phyloP scores from a whole-genome alignment of 345 rosid genomes.

The Viola odorata region DNA sequence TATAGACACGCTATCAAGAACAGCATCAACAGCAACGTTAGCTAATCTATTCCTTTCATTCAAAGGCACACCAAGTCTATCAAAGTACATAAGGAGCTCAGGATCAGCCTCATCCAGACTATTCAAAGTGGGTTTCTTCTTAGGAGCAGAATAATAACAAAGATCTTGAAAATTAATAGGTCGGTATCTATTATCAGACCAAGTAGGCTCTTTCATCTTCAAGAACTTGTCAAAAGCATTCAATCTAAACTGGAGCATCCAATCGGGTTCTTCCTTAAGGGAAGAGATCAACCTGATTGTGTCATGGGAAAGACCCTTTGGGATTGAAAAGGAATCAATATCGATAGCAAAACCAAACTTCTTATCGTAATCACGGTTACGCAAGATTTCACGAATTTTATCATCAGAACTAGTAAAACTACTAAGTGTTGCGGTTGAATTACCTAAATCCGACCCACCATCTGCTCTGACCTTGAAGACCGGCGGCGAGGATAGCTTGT shows the following conservation, averaged over 20 bases:
- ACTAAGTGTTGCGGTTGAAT: constrained; percentile 8
- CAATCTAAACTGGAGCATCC: constrained; percentile 83
- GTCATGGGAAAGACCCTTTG: constrained; percentile 72
- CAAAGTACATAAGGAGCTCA: constrained; percentile 63
- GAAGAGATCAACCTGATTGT: constrained; percentile 59
- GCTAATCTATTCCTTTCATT: constrained; percentile 70
- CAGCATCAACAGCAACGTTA: constrained; percentile 91
- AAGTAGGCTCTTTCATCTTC: constrained; percentile 62
- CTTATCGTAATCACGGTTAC: constrained; percentile 59
- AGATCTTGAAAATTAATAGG: constrained; percentile 71
- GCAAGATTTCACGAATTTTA: constrained; percentile 61
- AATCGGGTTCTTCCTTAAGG: constrained; percentile 74
- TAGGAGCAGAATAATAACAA: constrained; percentile 89
- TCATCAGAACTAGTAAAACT: constrained; percentile 42
- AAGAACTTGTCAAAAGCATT: constrained; percentile 71
- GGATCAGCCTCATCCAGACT: constrained; percentile 92
- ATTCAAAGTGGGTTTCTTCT: constrained; percentile 70
- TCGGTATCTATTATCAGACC: constrained; percentile 84
- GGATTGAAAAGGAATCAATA: constrained; percentile 71
- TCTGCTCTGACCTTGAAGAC: constrained; percentile 24
- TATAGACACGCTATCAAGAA: constrained; percentile 85
- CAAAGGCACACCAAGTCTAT: constrained; percentile 62
- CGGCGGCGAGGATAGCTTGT: neutral
- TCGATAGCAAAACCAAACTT: constrained; percentile 71
- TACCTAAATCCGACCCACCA: constrained; percentile 19